Percentiles rank a stretch among this genome's conserved stretches.
phyloP scores from a whole-genome alignment of 177 flowering plant genomes.

The Telopea speciosissima region DNA sequence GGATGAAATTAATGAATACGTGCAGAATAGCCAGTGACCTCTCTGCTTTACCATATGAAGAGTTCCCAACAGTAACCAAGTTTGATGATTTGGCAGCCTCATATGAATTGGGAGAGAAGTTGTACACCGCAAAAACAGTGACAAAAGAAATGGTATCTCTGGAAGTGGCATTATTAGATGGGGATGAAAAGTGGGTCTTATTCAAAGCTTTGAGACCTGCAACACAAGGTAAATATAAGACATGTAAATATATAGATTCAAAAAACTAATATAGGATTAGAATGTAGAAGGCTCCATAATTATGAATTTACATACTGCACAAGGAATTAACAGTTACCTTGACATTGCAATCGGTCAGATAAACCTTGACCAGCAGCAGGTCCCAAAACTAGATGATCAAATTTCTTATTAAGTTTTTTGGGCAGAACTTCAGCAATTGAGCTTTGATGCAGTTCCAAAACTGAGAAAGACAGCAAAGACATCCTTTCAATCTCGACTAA shows the following conservation, averaged over 20 bases:
- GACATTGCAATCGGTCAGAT: constrained; percentile 77
- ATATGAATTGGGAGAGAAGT: constrained; percentile 25
- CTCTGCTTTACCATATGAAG: constrained; percentile 59
- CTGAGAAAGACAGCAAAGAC: constrained; percentile 25
- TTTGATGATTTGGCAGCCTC: constrained; percentile 26
- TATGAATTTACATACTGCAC: not conserved
- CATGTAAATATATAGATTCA: not conserved
- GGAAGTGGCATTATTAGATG: constrained; percentile 12
- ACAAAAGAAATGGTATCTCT: constrained; percentile 48
- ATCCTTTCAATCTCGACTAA: not conserved
- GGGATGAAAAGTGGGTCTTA: constrained; percentile 35
- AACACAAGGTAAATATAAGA: constrained; percentile 5
- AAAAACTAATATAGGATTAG: too few relatives aligned
- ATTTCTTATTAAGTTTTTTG: constrained; percentile 33
- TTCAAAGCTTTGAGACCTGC: constrained; percentile 75
- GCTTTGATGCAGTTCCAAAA: constrained; percentile 40
- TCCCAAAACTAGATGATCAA: constrained; percentile 75
- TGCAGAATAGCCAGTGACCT: constrained; percentile 74
- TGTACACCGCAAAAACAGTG: constrained; percentile 73
- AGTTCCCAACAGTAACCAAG: constrained; percentile 57
- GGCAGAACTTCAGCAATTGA: constrained; percentile 18
- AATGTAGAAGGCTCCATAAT: not conserved
- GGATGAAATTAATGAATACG: constrained; percentile 68
- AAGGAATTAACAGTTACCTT: constrained; percentile 34
- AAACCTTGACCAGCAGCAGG: constrained; percentile 84